Base-by-base conservation (phyloP, 2,329 filamentous ascomycete genomes). In the Waltergamsia citrina region DNA sequence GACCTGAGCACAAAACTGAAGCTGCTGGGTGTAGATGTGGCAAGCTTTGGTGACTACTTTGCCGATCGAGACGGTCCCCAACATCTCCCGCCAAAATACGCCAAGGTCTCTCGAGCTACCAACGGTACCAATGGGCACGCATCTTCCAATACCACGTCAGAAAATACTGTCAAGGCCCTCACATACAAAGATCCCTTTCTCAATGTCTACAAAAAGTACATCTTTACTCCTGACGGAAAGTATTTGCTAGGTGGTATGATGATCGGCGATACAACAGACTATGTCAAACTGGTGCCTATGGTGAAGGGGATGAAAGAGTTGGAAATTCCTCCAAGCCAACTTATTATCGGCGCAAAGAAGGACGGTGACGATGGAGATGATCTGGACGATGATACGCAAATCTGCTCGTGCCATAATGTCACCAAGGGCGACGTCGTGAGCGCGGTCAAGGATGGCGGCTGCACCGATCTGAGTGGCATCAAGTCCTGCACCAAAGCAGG, bases 181-280 rank as follows among this genome's bases (percentile, higher is more conserved):
- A 90, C 82, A 0, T 94, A 94, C 62, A 86, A 81, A 41, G 87
- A 94, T 49, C 87, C 87, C 0, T 94, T 94, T 51, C 72, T 78
- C 36, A 79, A 85, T 31, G 76, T 94, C 2, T 94, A 94, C 63
- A 94, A 94, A 57, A 94, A 94, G 52, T 94, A 92, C 54, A 63
- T 94, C 9, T 94, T 94, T 50, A 93, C 87, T 0, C 65, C 79
- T 50, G 88, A 94, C 50, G 87, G 87, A 18, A 93, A 93, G 53
- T 90, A 90, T 48, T 65, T 94, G 2, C 73, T 94, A 0, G 87
- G 87, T n/a, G 88, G 87, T 4, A 94, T 94, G 85, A 94, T 94
- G 85, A 92, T 94, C 40, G 88, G 87, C 25, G 87, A 94, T 49
- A 93, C 85, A 0, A 81, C 74, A 41, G 87, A 94, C 60, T 94